Base-by-base conservation (phyloP, 441 rosid genomes). In the Hypseocharis bilobata region DNA sequence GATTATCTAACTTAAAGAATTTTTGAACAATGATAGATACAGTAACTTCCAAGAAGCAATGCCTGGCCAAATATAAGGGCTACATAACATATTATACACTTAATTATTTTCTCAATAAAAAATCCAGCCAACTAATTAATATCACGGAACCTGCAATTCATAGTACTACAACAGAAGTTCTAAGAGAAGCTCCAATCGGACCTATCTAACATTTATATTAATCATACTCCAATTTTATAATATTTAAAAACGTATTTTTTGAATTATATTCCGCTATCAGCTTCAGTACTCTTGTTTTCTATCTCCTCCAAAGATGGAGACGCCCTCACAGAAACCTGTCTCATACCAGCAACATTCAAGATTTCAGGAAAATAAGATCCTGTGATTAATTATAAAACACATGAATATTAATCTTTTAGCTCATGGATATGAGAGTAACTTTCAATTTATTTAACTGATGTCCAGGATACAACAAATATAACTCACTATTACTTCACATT, bases 221-320 rank as follows among this genome's bases (percentile, higher is more conserved):
- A n/a, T n/a, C n/a, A n/a, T n/a, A n/a, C n/a, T n/a, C n/a, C n/a
- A n/a, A n/a, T n/a, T n/a, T n/a, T n/a, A n/a, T n/a, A n/a, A n/a
- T n/a, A n/a, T n/a, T n/a, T n/a, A n/a, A n/a, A n/a, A n/a, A n/a
- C n/a, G n/a, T n/a, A n/a, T n/a, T n/a, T n/a, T n/a, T n/a, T n/a
- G n/a, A n/a, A n/a, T n/a, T n/a, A n/a, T n/a, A n/a, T 70, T 70
- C 67, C 70, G 64, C 77, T 78, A 66, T 65, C 77, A 45, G 40
- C 71, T 54, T 57, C 60, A 28, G 38, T 61, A 60, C 82, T 78
- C 70, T 68, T 82, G 56, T 61, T 71, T 56, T 62, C 77, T 62
- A 73, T 62, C 76, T 78, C 79, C 74, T 85, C 84, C 0, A 73
- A 70, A 32, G 69, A 57, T 45, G 44, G 2, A 34, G 81, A 60